Evolutionary conservation across 2,329 filamentous ascomycete genomes (phyloP), one percentile per base, ranked within the genome.

Genomic region (Pseudocercospora crystallina): DNA sequence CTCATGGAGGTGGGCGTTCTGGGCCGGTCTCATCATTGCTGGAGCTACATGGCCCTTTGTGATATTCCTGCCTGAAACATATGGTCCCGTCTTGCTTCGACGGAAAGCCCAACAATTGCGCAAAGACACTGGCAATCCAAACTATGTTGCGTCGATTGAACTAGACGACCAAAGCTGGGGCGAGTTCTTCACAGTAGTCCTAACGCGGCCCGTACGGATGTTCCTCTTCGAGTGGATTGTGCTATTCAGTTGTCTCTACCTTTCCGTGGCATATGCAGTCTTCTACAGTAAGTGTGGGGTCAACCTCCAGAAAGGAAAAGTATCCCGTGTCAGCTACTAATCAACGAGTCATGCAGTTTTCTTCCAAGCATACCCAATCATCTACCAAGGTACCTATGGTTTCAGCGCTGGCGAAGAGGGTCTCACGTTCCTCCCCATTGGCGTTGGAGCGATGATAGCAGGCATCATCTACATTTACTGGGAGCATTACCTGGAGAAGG

Each of bases 191-290:
- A 82, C 79, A 1, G 80, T 86, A n/a, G 84, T 89, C 0, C 72
- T 91, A 33, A 85, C 83, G 1, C 74, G 88, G 0, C 88, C 89
- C 0, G 68, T 90, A 5, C 78, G 84, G 20, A 92, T 92, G 88
- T 74, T 89, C n/a, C 64, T 71, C 38, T 84, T 79, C 37, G 89
- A 94, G 64, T 83, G 85, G 42, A 86, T 92, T 43, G 86, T 92
- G 7, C 75, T 84, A 17, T 85, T 83, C 42, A 82, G 80, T 1
- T 91, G 90, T 67, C 75, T 90, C 9, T 83, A 87, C 31, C 74
- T 91, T 26, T 78, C 83, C 31, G 73, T 76, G 42, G 73, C 70
- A 8, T 91, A 90, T 64, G 79, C 75, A 3, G 78, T 85, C 53
- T 81, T 85, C 55, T 85, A 83, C 75, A 87, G 62, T 62, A 43